phyloP scores from a whole-genome alignment of 208 protist genomes.

The Wallacemonas sp. region DNA sequence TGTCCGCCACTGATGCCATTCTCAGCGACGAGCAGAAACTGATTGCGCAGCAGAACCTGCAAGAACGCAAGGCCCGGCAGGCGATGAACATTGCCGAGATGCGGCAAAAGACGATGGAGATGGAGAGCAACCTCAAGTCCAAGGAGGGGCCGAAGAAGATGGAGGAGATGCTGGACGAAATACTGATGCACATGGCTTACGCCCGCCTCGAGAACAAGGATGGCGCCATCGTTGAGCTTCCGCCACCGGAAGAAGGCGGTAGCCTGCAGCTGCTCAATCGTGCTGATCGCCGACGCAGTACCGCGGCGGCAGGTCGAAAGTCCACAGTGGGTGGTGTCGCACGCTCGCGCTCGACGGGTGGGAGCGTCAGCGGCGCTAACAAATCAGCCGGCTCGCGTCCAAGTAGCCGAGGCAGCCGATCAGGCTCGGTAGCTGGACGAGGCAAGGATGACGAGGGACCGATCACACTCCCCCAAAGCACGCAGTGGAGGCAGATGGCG shows the following conservation, averaged over 20 bases:
- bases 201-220: constrained; percentile 80
- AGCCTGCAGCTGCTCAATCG: constrained; percentile 64
- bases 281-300: neutral
- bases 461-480: constrained; percentile 37
- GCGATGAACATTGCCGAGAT: constrained; percentile 88
- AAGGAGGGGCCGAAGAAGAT: constrained; percentile 93
- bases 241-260: constrained; percentile 85
- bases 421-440: constrained; percentile 14
- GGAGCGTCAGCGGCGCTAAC: constrained; percentile 1
- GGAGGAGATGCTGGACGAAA: constrained; percentile 93
- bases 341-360: constrained; percentile 7
- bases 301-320: constrained; percentile 3
- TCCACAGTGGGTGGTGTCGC: neutral
- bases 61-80: constrained; percentile 85
- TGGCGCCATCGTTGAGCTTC: constrained; percentile 71
- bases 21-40: constrained; percentile 27
- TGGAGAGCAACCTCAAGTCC: constrained; percentile 77
- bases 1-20: constrained; percentile 42
- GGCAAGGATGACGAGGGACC: constrained; percentile 9
- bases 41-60: constrained; percentile 37
- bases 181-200: constrained; percentile 92
- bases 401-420: neutral
- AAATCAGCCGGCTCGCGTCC: neutral
- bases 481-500: constrained; percentile 57
- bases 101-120: constrained; percentile 67